Base-by-base conservation (phyloP, 257 asterid species). In the Solanum neorickii region DNA sequence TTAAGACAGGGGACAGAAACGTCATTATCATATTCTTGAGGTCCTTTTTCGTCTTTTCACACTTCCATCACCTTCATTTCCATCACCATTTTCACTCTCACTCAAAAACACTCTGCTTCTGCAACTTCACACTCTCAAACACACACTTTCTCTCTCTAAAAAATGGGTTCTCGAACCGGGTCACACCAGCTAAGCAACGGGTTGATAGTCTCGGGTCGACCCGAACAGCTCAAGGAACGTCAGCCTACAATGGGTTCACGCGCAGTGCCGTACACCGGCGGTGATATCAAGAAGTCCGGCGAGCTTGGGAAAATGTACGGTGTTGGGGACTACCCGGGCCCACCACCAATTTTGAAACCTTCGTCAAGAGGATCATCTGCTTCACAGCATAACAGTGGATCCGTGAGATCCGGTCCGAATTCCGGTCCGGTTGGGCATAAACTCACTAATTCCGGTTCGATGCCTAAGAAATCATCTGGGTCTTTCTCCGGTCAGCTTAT, bases 121-220 rank as follows among this genome's bases (percentile, higher is more conserved):
- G 88, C 72, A 62, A 47, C 83, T 83, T 44, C 69, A 21, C 42
- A 80, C 85, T 15, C 66, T 1, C 80, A 20, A 9, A 12, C 20
- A 20, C 20, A 33, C 16, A 35, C 77, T 59, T 87, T 76, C 85
- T 27, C 60, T 39, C 86, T 8, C 83, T 2, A 86, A 77, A 87
- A 65, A 29, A 97, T 95, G 98, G 91, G 93, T 31, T 86, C 85
- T 27, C 95, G 99, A 86, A 94, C 93, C 52, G 98, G 98, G 86
- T 95, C 98, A 52, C 99, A 97, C 93, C 98, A 95, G 90, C 93
- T 97, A 7, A 96, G 97, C 90, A 97, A 90, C 76, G 99, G 99
- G 12, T 92, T 97, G 62, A 90, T 93, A 88, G 99, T 97, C 0
- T 97, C 99, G 56, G 99, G 98, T 65, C 93, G 96, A 3, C 97